Base-by-base conservation (phyloP, 768 basidiomycete genomes). In the Suillus placidus region DNA sequence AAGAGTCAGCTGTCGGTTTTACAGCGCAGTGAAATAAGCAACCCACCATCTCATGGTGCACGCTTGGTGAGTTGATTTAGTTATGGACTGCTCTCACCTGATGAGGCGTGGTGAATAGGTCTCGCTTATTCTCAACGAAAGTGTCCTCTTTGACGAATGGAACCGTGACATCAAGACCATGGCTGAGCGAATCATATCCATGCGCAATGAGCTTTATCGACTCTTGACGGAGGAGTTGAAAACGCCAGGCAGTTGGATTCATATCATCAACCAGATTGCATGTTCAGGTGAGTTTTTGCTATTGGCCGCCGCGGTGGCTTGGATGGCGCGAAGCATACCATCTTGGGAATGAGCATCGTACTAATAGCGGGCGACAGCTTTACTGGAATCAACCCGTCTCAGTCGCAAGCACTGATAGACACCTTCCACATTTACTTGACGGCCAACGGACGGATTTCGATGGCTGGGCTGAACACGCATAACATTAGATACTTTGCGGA, bases 261-360 rank as follows among this genome's bases (percentile, higher is more conserved):
- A 99, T 79, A 97, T 99, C 72, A 81, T 91, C 71, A 86, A 88
- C 61, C 97, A 99, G 83, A 99, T 99, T 78, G 96, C 64, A 97
- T 97, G 96, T 97, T 96, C 84, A 94, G 92, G 88, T 94, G 76
- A 66, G 83, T 72, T 37, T 54, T 4, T 35, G 26, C 20, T 40
- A 23, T 37, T 56, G 35, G 23, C 40, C 34, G 32, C 32, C n/a
- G 35, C 4, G 34, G 5, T 58, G 26, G 55, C 12, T 23, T 57
- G 62, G 51, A 34, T 2, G 47, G 34, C 49, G 23, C 7, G 16
- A 32, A 62, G 16, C 58, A 23, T 32, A n/a, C 26, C 23, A 8
- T 16, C 16, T 38, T 62, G 42, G 12, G 16, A 30, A 58, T 40
- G 38, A 40, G 10, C 23, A 58, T 26, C 16, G 16, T 38, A 64